Evolutionary conservation across 345 rosid genomes (phyloP).

Genomic region (Linum trigynum): DNA sequence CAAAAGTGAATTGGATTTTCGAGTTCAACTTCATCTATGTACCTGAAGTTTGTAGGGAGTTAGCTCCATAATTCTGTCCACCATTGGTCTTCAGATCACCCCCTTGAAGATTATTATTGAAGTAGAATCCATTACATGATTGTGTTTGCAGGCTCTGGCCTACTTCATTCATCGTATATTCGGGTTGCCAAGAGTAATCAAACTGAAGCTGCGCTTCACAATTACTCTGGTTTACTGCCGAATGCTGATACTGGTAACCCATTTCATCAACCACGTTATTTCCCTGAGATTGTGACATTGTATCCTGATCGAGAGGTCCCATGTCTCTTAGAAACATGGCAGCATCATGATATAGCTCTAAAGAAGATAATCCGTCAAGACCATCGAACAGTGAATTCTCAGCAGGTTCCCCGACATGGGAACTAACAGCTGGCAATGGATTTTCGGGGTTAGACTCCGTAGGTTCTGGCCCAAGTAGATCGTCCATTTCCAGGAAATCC

Average conservation of each 20-base stretch:
- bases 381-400: slow-evolving; percentile 24
- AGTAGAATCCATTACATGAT: slow-evolving; percentile 19
- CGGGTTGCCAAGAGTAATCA: slow-evolving; percentile 15
- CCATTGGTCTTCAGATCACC: slow-evolving; percentile 30
- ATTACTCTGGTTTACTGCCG: slow-evolving; percentile 7
- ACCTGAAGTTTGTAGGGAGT: slow-evolving; percentile 36
- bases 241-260: slow-evolving; percentile 13
- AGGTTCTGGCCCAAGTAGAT: slow-evolving; percentile 44
- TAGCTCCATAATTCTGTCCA: slow-evolving; percentile 19
- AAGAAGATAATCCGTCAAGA: slow-evolving; percentile 34
- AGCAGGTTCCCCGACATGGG: slow-evolving; percentile 13
- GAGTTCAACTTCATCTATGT: slow-evolving; percentile 14
- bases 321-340: slow-evolving; percentile 38
- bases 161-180: not conserved
- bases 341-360: slow-evolving; percentile 44
- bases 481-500: slow-evolving; percentile 75
- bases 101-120: slow-evolving; percentile 28
- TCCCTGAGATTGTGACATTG: slow-evolving; percentile 13
- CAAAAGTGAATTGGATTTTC: not conserved
- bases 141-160: not conserved
- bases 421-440: not conserved
- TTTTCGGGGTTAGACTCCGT: not conserved
- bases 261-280: slow-evolving; percentile 24
- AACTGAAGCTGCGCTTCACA: slow-evolving; percentile 8
- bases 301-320: slow-evolving; percentile 27